These are phyloP conservation scores for Neofusicoccum cordaticola DNA, from an alignment of 2,329 filamentous ascomycete species.

Conservation along the genomic window DNA sequence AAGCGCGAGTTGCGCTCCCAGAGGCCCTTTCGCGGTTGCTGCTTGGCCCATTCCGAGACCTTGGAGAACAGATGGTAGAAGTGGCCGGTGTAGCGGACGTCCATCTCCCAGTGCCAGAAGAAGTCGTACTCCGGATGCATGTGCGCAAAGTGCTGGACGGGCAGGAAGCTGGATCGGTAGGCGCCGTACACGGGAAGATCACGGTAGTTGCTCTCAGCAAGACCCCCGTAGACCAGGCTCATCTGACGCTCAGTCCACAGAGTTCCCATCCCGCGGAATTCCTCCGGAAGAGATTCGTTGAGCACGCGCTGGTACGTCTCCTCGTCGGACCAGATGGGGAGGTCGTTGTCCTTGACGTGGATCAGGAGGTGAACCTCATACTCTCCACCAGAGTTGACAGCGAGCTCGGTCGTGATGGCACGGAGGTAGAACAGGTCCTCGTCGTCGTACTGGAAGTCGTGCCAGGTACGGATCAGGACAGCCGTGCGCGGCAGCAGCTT, in stretches of 20 bases:
- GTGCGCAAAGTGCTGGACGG: slow-evolving; percentile 88
- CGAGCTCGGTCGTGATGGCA: slow-evolving; percentile 75
- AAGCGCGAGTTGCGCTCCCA: slow-evolving; percentile 78
- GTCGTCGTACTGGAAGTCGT: slow-evolving; percentile 72
- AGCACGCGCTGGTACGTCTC: slow-evolving; percentile 68
- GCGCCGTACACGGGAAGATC: slow-evolving; percentile 67
- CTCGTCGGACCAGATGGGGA: slow-evolving; percentile 79
- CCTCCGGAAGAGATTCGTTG: slow-evolving; percentile 44
- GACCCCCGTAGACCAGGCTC: slow-evolving; percentile 53
- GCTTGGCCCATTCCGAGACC: slow-evolving; percentile 62
- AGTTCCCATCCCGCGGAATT: slow-evolving; percentile 53
- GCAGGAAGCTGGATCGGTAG: slow-evolving; percentile 80
- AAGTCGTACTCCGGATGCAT: slow-evolving; percentile 85
- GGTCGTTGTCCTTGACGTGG: slow-evolving; percentile 76
- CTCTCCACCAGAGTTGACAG: slow-evolving; percentile 74
- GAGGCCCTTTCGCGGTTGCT: slow-evolving; percentile 67
- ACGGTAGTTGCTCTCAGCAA: slow-evolving; percentile 50
- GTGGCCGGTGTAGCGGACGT: slow-evolving; percentile 84
- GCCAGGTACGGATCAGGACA: slow-evolving; percentile 79
- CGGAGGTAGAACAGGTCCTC: slow-evolving; percentile 82
- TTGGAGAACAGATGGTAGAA: slow-evolving; percentile 77
- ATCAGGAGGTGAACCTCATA: slow-evolving; percentile 81
- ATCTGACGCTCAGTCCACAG: slow-evolving; percentile 54
- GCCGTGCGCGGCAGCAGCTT: slow-evolving; percentile 62
- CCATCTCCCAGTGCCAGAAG: slow-evolving; percentile 97